phyloP scores from a whole-genome alignment of 2,329 filamentous ascomycete genomes.

The Arachnomyces sp. region DNA sequence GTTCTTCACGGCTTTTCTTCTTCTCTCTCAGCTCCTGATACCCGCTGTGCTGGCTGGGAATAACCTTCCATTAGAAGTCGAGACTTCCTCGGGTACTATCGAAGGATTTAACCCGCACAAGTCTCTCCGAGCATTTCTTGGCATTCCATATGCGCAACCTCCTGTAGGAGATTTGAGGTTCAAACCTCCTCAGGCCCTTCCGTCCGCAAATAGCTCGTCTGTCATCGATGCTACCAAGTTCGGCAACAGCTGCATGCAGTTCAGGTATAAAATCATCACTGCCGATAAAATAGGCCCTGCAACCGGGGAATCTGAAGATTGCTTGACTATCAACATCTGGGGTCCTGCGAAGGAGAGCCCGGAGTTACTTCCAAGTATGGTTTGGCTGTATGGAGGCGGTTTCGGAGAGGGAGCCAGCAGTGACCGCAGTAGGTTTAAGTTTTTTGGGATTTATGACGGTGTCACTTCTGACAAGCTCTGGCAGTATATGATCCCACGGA shows the following conservation, averaged over 20 bases:
- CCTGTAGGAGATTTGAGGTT: constrained; percentile 1
- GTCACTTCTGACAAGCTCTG: no score
- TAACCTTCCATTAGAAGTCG: neutral
- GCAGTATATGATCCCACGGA: no score
- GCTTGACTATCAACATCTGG: constrained; percentile 35
- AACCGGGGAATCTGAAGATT: constrained; percentile 24
- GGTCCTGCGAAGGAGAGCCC: constrained; percentile 25
- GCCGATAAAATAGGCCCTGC: no score
- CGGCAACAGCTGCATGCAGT: neutral
- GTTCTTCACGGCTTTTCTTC: no score
- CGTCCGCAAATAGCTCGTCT: neutral
- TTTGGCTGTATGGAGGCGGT: constrained; percentile 39
- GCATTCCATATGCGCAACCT: constrained; percentile 1
- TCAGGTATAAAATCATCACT: no score
- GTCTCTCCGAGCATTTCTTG: constrained; percentile 1
- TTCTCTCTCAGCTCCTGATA: no score
- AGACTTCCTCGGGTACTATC: neutral
- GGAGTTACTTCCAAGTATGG: constrained; percentile 34
- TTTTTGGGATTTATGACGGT: constrained; percentile 20
- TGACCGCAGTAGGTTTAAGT: constrained; percentile 9
- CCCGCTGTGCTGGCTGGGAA: no score
- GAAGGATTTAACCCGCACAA: neutral
- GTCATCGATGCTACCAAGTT: neutral
- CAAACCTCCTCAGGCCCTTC: neutral
- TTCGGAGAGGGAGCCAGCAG: no score